These are phyloP conservation scores for Corymbia calophylla DNA, from an alignment of 441 rosid species.

Conservation along the genomic window DNA sequence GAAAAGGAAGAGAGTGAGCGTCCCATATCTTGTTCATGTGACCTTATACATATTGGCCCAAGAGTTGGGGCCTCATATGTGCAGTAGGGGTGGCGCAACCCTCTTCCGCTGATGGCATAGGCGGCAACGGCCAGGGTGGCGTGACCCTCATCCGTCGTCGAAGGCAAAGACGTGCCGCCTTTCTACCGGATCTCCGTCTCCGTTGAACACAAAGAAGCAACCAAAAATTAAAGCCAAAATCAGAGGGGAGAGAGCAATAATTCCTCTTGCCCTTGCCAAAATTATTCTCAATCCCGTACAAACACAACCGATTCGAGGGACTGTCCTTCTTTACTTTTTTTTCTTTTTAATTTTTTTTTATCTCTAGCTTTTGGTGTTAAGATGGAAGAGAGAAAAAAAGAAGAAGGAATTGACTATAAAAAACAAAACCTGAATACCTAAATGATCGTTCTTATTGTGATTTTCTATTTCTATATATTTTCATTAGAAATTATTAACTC, in stretches of 20 bases:
- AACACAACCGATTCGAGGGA: neutral
- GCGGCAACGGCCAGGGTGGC: neutral
- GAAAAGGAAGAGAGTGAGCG: neutral
- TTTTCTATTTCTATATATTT: neutral
- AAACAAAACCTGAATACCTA: neutral
- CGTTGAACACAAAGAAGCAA: neutral
- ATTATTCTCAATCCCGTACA: neutral
- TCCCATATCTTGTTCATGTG: neutral
- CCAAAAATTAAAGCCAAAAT: neutral
- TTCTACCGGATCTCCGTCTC: neutral
- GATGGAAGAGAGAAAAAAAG: neutral
- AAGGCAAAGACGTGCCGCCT: neutral
- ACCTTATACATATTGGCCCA: neutral
- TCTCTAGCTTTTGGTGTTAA: neutral
- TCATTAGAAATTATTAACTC: neutral
- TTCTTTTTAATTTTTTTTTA: neutral
- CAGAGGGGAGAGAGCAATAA: neutral
- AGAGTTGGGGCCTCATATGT: neutral
- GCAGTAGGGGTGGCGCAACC: neutral
- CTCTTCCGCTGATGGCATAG: neutral
- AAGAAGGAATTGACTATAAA: neutral
- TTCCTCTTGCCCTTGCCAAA: neutral
- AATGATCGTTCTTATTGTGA: neutral
- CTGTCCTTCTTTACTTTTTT: neutral
- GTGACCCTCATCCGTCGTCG: neutral